Evolutionary conservation across 495 filamentous ascomycete species (phyloP).

Genomic region (Staphylotrichum longicolle): DNA sequence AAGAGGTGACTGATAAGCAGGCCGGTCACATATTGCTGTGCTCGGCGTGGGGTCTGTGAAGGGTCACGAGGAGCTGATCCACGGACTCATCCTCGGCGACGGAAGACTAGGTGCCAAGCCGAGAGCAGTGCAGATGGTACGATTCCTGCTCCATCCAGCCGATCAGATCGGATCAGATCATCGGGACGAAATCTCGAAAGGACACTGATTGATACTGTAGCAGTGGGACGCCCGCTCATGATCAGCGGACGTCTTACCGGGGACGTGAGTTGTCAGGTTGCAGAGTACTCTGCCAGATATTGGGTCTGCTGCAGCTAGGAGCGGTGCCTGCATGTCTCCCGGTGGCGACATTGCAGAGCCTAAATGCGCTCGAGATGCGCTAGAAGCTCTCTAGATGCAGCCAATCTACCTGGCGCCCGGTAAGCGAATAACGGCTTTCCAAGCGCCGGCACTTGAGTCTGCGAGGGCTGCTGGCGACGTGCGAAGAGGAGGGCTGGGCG

Average conservation of each 20-base stretch:
- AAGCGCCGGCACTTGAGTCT: slow-evolving; percentile 11
- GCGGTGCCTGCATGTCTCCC: not conserved
- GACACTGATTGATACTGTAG: not conserved
- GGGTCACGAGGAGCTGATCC: too few species aligned
- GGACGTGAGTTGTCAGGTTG: slow-evolving; percentile 4
- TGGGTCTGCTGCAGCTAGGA: not conserved
- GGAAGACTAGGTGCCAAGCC: too few species aligned
- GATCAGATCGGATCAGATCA: slow-evolving; percentile 8
- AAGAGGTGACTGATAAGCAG: too few species aligned
- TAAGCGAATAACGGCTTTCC: not conserved
- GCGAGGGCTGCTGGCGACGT: not conserved
- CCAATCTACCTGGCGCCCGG: not conserved
- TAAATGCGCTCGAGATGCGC: slow-evolving; percentile 5
- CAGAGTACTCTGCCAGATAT: not conserved
- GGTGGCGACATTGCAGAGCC: slow-evolving; percentile 5
- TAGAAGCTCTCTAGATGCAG: not conserved
- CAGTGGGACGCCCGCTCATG: not conserved
- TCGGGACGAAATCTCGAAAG: not conserved
- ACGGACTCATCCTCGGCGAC: too few species aligned
- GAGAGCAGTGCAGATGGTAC: not conserved
- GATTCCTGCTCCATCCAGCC: not conserved
- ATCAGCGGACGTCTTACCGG: slow-evolving; percentile 1
- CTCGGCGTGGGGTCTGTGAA: too few species aligned
- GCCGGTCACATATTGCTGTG: too few species aligned
- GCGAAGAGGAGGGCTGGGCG: not conserved